A percentile compares a stretch with the other conserved stretches of the same genome.
phyloP scores from a whole-genome alignment of 2,329 filamentous ascomycete species.

The Harringtonia aguacate region DNA sequence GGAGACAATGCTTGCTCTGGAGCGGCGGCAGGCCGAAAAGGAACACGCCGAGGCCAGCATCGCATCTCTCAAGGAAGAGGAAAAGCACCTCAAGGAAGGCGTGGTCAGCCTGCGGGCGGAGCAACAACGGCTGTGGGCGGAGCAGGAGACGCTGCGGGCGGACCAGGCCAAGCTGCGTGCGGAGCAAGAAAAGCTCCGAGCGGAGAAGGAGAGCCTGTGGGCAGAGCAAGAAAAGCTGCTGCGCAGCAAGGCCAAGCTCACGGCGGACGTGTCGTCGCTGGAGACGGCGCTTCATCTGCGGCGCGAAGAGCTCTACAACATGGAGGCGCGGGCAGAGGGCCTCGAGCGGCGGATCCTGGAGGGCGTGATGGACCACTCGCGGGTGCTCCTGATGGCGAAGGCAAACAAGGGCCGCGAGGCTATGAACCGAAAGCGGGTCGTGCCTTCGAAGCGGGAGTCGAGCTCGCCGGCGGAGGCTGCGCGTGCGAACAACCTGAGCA shows the following conservation, averaged over 20 bases:
- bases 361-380: slow-evolving; percentile 91
- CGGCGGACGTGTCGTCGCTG: slow-evolving; percentile 78
- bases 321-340: slow-evolving; percentile 81
- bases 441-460: slow-evolving; percentile 30
- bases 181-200: slow-evolving; percentile 37
- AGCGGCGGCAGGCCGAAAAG: slow-evolving; percentile 59
- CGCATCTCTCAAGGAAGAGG: slow-evolving; percentile 31
- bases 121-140: slow-evolving; percentile 36
- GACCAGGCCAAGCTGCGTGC: slow-evolving; percentile 4
- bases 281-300: slow-evolving; percentile 84
- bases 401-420: slow-evolving; percentile 39
- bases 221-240: slow-evolving; percentile 65
- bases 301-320: slow-evolving; percentile 79
- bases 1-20: slow-evolving; percentile 69
- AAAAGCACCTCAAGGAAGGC: slow-evolving; percentile 41
- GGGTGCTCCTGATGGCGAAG: slow-evolving; percentile 74
- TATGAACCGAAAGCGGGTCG: slow-evolving; percentile 47
- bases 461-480: no score
- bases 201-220: slow-evolving; percentile 47
- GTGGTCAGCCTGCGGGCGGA: slow-evolving; percentile 29
- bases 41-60: slow-evolving; percentile 51
- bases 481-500: no score
- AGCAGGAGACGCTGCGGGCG: slow-evolving; percentile 59
- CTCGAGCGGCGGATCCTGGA: slow-evolving; percentile 90
- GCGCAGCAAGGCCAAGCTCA: slow-evolving; percentile 68